Conservation (phyloP, 805 yeast genomes). For the Ogataea methylovora region DNA sequence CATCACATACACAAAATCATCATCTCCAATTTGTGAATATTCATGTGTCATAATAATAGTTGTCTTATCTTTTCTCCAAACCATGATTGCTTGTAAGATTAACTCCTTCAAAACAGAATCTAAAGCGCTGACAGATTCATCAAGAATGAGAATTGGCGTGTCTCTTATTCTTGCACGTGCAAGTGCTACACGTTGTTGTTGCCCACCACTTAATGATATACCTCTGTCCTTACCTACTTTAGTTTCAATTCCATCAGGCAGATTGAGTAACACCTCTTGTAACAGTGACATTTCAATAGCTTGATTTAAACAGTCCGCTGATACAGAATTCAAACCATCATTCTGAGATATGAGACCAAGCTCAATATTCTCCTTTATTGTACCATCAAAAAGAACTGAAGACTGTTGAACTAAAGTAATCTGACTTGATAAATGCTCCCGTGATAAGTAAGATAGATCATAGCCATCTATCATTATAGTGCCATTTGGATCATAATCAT, state of each 20-base stretch:
- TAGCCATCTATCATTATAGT: constrained; percentile 45
- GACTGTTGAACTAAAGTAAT: constrained; percentile 71
- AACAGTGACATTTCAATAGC: constrained; percentile 51
- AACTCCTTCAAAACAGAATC: constrained; percentile 43
- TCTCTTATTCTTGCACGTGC: constrained; percentile 77
- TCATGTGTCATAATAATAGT: constrained; percentile 84
- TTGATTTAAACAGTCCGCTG: constrained; percentile 22
- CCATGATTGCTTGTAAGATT: constrained; percentile 43
- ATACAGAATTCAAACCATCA: constrained; percentile 9
- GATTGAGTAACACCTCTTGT: constrained; percentile 34
- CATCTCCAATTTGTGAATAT: constrained; percentile 40
- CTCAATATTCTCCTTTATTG: constrained; percentile 55
- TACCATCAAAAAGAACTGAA: constrained; percentile 55
- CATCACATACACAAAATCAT: constrained; percentile 55
- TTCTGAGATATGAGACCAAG: constrained; percentile 32
- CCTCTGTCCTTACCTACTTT: constrained; percentile 35
- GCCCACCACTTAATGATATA: constrained; percentile 77
- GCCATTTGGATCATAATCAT: constrained; percentile 31
- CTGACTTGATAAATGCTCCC: constrained; percentile 49
- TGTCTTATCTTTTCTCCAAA: constrained; percentile 60
- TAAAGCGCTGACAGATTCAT: constrained; percentile 81
- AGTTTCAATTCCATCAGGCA: constrained; percentile 53
- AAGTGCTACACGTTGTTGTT: constrained; percentile 72
- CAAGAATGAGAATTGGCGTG: constrained; percentile 70
- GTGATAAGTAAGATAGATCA: constrained; percentile 34